These are phyloP conservation scores for Stipa capillata DNA, from an alignment of 176 grass and related monocot species.

Conservation along the genomic window DNA sequence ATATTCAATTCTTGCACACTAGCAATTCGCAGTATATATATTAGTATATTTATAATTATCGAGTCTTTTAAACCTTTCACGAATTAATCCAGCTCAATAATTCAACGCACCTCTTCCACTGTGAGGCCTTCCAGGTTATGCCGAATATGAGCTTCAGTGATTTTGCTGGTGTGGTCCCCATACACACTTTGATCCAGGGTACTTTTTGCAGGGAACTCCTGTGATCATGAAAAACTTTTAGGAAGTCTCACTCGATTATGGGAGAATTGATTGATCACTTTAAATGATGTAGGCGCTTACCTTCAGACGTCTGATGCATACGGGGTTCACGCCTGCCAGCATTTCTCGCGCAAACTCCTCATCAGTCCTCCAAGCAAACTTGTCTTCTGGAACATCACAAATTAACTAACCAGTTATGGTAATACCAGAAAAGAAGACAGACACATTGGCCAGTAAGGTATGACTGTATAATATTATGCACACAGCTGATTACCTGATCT, in stretches of 20 bases:
- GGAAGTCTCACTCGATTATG: background rate
- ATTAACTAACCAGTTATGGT: background rate
- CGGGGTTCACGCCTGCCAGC: conserved; percentile 88
- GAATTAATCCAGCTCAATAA: background rate
- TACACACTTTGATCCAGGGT: conserved; percentile 54
- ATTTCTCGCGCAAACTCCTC: conserved; percentile 89
- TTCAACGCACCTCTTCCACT: conserved; percentile 43
- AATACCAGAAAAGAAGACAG: background rate
- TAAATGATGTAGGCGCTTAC: conserved; percentile 15
- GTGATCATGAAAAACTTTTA: background rate
- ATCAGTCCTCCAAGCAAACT: conserved; percentile 77
- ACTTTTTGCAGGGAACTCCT: conserved; percentile 84
- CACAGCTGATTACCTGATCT: conserved; percentile 35
- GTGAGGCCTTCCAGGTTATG: conserved; percentile 54
- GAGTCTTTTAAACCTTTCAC: background rate
- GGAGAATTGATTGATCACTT: background rate
- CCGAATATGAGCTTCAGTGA: conserved; percentile 57
- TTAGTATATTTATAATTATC: background rate
- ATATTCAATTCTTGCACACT: background rate
- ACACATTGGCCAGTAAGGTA: background rate
- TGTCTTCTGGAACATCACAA: conserved; percentile 27
- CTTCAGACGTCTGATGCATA: conserved; percentile 60
- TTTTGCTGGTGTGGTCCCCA: conserved; percentile 76
- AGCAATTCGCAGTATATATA: background rate
- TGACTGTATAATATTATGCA: background rate